Evolutionary conservation across 2,329 filamentous ascomycete genomes (phyloP).

Genomic region (Botrytis fabae): DNA sequence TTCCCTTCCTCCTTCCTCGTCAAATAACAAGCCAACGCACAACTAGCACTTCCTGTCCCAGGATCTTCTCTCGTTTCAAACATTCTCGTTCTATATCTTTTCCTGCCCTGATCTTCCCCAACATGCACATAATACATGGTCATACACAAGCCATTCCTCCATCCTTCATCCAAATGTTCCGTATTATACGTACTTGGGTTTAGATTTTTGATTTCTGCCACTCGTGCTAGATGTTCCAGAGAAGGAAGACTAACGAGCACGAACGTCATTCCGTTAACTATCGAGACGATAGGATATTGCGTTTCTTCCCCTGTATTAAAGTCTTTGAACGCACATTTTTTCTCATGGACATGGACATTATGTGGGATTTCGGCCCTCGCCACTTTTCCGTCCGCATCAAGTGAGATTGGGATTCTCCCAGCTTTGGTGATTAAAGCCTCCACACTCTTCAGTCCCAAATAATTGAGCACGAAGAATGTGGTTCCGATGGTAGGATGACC

Average conservation of each 20-base stretch:
- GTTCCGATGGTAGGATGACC: conserved; percentile 63
- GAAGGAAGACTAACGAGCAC: conserved; percentile 62
- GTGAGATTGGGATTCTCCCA: conserved; percentile 53
- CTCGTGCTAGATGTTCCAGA: conserved; percentile 49
- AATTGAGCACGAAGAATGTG: conserved; percentile 48
- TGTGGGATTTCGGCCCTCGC: conserved; percentile 67
- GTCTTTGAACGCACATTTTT: conserved; percentile 40
- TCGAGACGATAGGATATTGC: conserved; percentile 54
- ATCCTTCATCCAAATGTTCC: conserved; percentile 33
- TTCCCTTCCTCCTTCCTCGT: conserved; percentile 46
- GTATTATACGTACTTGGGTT: conserved; percentile 38
- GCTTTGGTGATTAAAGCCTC: conserved; percentile 53
- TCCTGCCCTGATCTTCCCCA: conserved; percentile 34
- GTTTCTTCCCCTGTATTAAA: not conserved
- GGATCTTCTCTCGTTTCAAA: conserved; percentile 54
- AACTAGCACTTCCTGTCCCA: conserved; percentile 63
- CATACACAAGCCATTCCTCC: conserved; percentile 29
- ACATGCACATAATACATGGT: conserved; percentile 38
- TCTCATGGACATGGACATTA: conserved; percentile 60
- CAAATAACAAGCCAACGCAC: conserved; percentile 56
- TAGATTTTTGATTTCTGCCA: conserved; percentile 37
- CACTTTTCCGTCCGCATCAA: conserved; percentile 44
- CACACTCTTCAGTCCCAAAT: conserved; percentile 17
- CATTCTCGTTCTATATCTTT: conserved; percentile 59
- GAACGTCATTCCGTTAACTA: conserved; percentile 76